Conservation (phyloP, 1,139 yeast species). For the Yamadazyma diddensiae region DNA sequence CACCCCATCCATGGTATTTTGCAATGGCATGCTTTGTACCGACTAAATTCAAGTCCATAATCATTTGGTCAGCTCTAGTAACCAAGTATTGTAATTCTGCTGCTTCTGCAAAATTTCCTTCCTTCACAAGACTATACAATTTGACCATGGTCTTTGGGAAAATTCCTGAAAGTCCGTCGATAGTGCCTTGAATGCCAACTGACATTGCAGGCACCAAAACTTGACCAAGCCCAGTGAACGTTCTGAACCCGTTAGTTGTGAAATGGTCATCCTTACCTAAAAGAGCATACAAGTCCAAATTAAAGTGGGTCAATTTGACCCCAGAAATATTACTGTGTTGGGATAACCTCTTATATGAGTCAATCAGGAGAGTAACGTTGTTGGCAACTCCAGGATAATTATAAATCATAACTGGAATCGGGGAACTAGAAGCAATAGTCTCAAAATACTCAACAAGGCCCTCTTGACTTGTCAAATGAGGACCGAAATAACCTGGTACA, state of each 20-base stretch:
- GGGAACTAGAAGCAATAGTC: constrained; percentile 27
- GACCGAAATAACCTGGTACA: constrained; percentile 35
- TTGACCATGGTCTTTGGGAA: constrained; percentile 39
- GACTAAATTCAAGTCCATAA: constrained; percentile 39
- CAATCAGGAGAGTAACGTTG: constrained; percentile 32
- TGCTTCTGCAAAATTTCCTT: constrained; percentile 37
- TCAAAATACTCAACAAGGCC: constrained; percentile 35
- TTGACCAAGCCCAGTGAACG: constrained; percentile 51
- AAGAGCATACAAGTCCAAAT: constrained; percentile 33
- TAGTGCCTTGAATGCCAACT: constrained; percentile 44
- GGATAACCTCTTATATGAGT: constrained; percentile 29
- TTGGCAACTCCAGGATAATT: constrained; percentile 41
- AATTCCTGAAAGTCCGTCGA: constrained; percentile 44
- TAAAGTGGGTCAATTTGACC: constrained; percentile 39
- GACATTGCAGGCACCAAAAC: constrained; percentile 40
- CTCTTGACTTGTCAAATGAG: constrained; percentile 28
- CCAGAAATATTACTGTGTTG: constrained; percentile 35
- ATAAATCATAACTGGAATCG: constrained; percentile 33
- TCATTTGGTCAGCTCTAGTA: constrained; percentile 41
- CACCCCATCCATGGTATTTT: constrained; percentile 19
- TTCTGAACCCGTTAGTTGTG: constrained; percentile 31
- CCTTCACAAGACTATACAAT: constrained; percentile 24
- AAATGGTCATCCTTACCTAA: constrained; percentile 33
- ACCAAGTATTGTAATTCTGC: constrained; percentile 35
- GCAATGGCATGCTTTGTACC: constrained; percentile 37